phyloP scores from a whole-genome alignment of 805 yeast species.

The Ogataea methanolica region DNA sequence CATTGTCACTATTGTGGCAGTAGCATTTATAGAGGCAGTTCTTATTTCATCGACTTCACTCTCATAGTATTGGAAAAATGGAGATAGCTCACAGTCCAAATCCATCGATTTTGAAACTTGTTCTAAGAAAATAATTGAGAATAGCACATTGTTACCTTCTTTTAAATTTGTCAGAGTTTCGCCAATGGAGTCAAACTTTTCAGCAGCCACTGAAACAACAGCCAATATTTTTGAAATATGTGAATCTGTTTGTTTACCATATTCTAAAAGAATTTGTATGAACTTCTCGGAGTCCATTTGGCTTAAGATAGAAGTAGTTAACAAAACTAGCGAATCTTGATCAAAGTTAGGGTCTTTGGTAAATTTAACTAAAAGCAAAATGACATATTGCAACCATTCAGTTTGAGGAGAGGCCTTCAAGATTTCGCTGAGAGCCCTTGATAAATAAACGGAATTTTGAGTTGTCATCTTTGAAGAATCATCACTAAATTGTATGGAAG shows the following conservation, averaged over 20 bases:
- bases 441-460: slow-evolving; percentile 8
- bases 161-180: slow-evolving; percentile 16
- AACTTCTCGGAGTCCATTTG: slow-evolving; percentile 9
- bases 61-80: slow-evolving; percentile 31
- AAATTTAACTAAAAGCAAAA: slow-evolving; percentile 11
- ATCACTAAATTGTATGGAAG: slow-evolving; percentile 1
- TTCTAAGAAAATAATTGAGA: slow-evolving; percentile 41
- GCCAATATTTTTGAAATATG: slow-evolving; percentile 29
- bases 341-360: slow-evolving; percentile 13
- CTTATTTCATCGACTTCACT: slow-evolving; percentile 32
- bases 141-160: slow-evolving; percentile 21
- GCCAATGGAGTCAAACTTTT: slow-evolving; percentile 29
- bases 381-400: slow-evolving; percentile 7
- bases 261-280: slow-evolving; percentile 8
- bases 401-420: slow-evolving; percentile 1
- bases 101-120: slow-evolving; percentile 37
- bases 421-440: slow-evolving; percentile 10
- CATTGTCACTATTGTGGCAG: slow-evolving; percentile 45
- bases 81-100: slow-evolving; percentile 31
- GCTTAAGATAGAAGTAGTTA: slow-evolving; percentile 15
- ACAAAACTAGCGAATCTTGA: slow-evolving; percentile 13
- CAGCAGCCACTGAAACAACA: slow-evolving; percentile 28
- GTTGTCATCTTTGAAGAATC: slow-evolving; percentile 9
- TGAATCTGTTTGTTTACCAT: slow-evolving; percentile 20
- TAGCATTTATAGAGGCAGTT: slow-evolving; percentile 46